Evolutionary conservation across 768 basidiomycete genomes (phyloP), one percentile per base, ranked within the genome.

Genomic region (Collybia nuda): DNA sequence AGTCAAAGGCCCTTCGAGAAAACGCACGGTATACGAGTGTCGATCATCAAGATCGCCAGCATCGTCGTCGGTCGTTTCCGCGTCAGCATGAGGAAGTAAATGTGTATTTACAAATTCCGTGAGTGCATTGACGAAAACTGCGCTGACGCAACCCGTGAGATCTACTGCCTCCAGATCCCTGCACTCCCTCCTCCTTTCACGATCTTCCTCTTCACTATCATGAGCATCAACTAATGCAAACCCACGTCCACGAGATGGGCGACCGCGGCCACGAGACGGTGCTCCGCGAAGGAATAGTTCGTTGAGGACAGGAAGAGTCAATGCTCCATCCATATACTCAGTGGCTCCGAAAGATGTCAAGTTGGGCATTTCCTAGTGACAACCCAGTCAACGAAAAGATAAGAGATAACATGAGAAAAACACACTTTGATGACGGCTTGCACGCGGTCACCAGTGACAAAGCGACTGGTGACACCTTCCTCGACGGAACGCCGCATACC

Each of bases 261-360:
- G 83, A 0, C 88, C 85, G 11, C 88, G 76, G 0, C 82, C 82
- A 37, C 84, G 81, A 22, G 86, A 86, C 7, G 82, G 79, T 6
- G 75, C 70, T 22, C 96, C 95, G 23, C 96, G 86, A 53, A 98
- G 82, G 60, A 99, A 85, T 15, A 99, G 72, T 62, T 98, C 96
- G 47, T 85, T 89, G 9, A 99, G 73, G 15, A 98, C 94, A 0
- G 86, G 76, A 14, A 90, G 72, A 11, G 87, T 90, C 37, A 99
- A 75, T 0, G 96, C 87, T 3, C 90, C 87, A 57, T 99, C 96
- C 91, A 99, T 98, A 65, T 98, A 99, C 66, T 99, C 96, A 2
- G 96, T 98, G 5, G 93, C 94, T n/a, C 95, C 95, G 56, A 99
- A 93, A 7, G 85, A 79, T 15, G 76, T 76, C 9, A 98, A 73